phyloP scores from a whole-genome alignment of 768 basidiomycete species.

The Rhodotorula paludigena region DNA sequence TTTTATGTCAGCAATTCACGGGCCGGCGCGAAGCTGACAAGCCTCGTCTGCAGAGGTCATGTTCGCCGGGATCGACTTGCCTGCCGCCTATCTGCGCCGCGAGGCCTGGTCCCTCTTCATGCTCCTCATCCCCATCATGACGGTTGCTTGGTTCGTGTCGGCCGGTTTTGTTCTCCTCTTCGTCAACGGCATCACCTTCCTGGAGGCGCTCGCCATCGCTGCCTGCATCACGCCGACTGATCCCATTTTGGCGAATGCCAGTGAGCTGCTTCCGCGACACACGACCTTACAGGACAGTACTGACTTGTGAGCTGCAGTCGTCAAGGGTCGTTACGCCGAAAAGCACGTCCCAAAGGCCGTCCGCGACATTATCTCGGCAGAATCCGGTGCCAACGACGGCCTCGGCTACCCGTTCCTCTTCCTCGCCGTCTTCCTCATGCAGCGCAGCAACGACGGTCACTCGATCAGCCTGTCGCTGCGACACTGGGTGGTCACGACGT shows the following conservation, averaged over 20 bases:
- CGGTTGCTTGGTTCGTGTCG: slow-evolving; percentile 48
- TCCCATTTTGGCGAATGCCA: slow-evolving; percentile 48
- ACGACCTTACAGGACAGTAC: background rate
- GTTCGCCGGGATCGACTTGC: slow-evolving; percentile 46
- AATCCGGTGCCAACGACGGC: slow-evolving; percentile 51
- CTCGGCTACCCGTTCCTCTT: slow-evolving; percentile 51
- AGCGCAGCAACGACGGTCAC: slow-evolving; percentile 39
- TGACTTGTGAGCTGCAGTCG: slow-evolving; percentile 15
- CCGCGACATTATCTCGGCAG: slow-evolving; percentile 48
- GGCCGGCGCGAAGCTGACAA: too few relatives aligned
- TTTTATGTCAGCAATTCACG: background rate
- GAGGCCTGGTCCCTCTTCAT: slow-evolving; percentile 46
- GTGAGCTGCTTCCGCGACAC: background rate
- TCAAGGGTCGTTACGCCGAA: slow-evolving; percentile 50
- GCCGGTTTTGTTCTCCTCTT: slow-evolving; percentile 48
- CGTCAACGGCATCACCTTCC: slow-evolving; percentile 48
- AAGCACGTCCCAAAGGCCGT: slow-evolving; percentile 48
- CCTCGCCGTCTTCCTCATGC: slow-evolving; percentile 47
- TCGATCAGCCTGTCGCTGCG: slow-evolving; percentile 46
- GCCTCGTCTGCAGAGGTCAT: slow-evolving; percentile 39
- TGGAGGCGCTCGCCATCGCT: slow-evolving; percentile 48
- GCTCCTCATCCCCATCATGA: slow-evolving; percentile 50
- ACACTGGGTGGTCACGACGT: slow-evolving; percentile 46
- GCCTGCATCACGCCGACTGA: slow-evolving; percentile 51
- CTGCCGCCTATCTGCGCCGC: slow-evolving; percentile 47